Conservation (phyloP, 441 rosid genomes). For the Populus trichocarpa region DNA sequence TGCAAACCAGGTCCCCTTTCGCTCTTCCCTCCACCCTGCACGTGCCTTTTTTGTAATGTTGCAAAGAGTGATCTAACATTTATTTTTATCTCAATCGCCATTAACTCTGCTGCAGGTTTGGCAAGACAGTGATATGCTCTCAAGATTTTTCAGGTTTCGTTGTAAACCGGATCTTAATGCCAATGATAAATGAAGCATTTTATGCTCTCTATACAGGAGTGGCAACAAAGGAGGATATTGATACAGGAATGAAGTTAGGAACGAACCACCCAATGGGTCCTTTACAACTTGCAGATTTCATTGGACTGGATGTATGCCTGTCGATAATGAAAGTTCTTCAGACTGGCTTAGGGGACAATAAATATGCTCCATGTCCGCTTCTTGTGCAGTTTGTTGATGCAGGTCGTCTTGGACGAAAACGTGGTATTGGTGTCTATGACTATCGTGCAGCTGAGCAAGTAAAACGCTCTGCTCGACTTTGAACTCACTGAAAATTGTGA, state of each 20-base stretch:
- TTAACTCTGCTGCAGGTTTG: conserved; percentile 46
- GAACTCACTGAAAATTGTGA: conserved; percentile 8
- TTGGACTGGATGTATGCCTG: conserved; percentile 75
- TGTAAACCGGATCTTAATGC: conserved; percentile 86
- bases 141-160: conserved; percentile 75
- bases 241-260: conserved; percentile 79
- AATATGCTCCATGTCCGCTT: conserved; percentile 76
- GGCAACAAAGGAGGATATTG: conserved; percentile 86
- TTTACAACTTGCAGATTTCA: conserved; percentile 74
- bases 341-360: conserved; percentile 62
- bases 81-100: not conserved
- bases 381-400: conserved; percentile 84
- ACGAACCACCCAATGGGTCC: conserved; percentile 95
- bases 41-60: not conserved
- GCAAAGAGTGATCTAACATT: not conserved
- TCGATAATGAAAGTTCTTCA: conserved; percentile 79
- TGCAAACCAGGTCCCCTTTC: not conserved
- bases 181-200: conserved; percentile 93
- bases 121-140: conserved; percentile 73
- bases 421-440: conserved; percentile 68
- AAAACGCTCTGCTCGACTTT: conserved; percentile 46
- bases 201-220: conserved; percentile 78
- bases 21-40: not conserved
- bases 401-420: conserved; percentile 71
- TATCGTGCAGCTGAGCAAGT: conserved; percentile 28